These are phyloP conservation scores for Pseudocercospora ulei DNA, from an alignment of 2,329 filamentous ascomycete genomes.

Conservation along the genomic window DNA sequence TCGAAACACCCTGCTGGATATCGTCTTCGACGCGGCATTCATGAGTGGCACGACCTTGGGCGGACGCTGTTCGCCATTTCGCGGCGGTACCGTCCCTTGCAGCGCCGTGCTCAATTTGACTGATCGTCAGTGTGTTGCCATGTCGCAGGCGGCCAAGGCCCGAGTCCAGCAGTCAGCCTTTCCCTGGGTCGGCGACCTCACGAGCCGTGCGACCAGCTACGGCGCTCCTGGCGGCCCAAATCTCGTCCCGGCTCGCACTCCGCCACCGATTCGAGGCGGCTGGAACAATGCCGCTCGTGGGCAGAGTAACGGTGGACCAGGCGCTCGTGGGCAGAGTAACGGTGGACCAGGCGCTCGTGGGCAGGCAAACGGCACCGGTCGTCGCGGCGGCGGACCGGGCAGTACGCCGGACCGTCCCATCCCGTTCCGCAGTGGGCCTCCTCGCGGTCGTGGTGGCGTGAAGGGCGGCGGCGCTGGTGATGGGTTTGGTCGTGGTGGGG, in stretches of 20 bases:
- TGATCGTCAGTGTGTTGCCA: slow-evolving; percentile 66
- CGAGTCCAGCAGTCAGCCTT: slow-evolving; percentile 25
- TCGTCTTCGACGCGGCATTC: slow-evolving; percentile 88
- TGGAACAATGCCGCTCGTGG: slow-evolving; percentile 50
- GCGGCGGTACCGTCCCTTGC: slow-evolving; percentile 80
- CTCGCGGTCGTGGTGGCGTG: slow-evolving; percentile 35
- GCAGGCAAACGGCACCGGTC: slow-evolving; percentile 30
- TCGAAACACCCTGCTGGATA: slow-evolving; percentile 70
- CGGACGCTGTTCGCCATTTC: slow-evolving; percentile 83
- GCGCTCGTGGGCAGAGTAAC: slow-evolving; percentile 37
- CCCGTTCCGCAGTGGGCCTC: slow-evolving; percentile 35
- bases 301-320: slow-evolving; percentile 33
- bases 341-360: slow-evolving; percentile 35
- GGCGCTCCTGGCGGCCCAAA: slow-evolving; percentile 54
- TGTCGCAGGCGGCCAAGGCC: slow-evolving; percentile 36
- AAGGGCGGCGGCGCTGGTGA: slow-evolving; percentile 24
- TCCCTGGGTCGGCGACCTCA: slow-evolving; percentile 26
- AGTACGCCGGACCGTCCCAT: slow-evolving; percentile 32
- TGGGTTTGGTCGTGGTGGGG: slow-evolving; percentile 25
- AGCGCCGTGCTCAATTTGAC: slow-evolving; percentile 84
- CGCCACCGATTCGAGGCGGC: slow-evolving; percentile 50
- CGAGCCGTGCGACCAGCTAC: slow-evolving; percentile 40
- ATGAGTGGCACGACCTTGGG: slow-evolving; percentile 94
- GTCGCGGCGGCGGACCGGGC: slow-evolving; percentile 36
- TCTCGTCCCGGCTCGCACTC: slow-evolving; percentile 47